These are phyloP conservation scores for Phtheirospermum japonicum DNA, from an alignment of 257 asterid genomes.

Conservation along the genomic window DNA sequence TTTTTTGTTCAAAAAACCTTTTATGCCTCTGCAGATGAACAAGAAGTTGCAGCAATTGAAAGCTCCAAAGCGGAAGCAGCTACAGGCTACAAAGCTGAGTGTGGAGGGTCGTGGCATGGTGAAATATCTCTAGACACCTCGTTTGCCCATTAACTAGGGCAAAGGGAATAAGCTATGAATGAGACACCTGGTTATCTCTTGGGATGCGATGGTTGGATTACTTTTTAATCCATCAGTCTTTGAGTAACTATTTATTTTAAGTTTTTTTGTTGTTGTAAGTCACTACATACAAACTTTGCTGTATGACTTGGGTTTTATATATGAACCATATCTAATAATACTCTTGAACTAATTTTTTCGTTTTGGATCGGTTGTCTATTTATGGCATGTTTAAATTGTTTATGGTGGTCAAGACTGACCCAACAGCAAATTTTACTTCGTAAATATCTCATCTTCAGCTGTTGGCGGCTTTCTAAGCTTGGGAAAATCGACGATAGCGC, in stretches of 20 bases:
- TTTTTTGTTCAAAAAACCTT: neutral
- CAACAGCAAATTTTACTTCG: no score
- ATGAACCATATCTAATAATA: no score
- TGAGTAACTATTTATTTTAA: neutral
- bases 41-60: conserved; percentile 89
- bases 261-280: neutral
- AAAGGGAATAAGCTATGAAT: neutral
- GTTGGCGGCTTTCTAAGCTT: no score
- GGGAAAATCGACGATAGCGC: no score
- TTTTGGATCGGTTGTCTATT: neutral
- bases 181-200: neutral
- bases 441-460: no score
- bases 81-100: conserved; percentile 91
- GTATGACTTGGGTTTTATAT: neutral
- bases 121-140: conserved; percentile 52
- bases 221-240: neutral
- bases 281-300: neutral
- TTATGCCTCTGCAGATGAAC: conserved; percentile 60
- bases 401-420: neutral
- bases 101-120: conserved; percentile 98
- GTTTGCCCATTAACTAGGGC: neutral
- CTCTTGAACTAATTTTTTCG: neutral
- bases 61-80: conserved; percentile 77
- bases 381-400: neutral
- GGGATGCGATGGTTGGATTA: neutral